These are phyloP conservation scores for Mrakia frigida DNA, from an alignment of 768 basidiomycete species.

Conservation along the genomic window DNA sequence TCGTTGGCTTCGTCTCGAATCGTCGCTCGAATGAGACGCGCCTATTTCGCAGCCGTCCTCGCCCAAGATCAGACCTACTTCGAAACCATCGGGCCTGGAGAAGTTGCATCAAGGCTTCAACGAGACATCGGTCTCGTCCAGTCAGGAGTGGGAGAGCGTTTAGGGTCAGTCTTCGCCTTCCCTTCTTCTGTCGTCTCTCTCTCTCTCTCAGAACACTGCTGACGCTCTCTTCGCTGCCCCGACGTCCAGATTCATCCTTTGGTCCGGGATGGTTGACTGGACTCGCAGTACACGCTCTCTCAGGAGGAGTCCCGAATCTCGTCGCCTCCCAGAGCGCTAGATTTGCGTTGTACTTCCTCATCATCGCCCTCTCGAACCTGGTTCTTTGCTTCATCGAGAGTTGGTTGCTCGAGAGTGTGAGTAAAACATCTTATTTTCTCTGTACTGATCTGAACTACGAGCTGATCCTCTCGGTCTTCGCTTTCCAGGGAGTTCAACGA, in stretches of 20 bases:
- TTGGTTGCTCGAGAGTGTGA: conserved; percentile 36
- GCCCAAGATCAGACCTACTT: conserved; percentile 32
- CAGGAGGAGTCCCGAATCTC: conserved; percentile 31
- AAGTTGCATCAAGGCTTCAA: conserved; percentile 27
- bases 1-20: conserved; percentile 16
- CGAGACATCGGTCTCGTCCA: conserved; percentile 29
- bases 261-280: conserved; percentile 39
- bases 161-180: too few relatives aligned
- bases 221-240: too few relatives aligned
- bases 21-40: conserved; percentile 22
- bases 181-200: too few relatives aligned
- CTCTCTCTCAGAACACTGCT: too few relatives aligned
- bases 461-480: neutral
- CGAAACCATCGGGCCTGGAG: conserved; percentile 34
- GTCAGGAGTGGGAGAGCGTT: conserved; percentile 27
- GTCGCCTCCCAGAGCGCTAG: conserved; percentile 33
- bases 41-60: conserved; percentile 32
- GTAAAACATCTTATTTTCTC: neutral
- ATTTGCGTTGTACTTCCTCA: conserved; percentile 41
- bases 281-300: conserved; percentile 35
- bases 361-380: conserved; percentile 37
- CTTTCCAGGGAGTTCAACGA: conserved; percentile 22
- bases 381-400: conserved; percentile 34
- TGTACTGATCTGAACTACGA: neutral
- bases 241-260: conserved; percentile 28